Conservation (phyloP, 257 asterid genomes). For the Solanum dulcamara region DNA sequence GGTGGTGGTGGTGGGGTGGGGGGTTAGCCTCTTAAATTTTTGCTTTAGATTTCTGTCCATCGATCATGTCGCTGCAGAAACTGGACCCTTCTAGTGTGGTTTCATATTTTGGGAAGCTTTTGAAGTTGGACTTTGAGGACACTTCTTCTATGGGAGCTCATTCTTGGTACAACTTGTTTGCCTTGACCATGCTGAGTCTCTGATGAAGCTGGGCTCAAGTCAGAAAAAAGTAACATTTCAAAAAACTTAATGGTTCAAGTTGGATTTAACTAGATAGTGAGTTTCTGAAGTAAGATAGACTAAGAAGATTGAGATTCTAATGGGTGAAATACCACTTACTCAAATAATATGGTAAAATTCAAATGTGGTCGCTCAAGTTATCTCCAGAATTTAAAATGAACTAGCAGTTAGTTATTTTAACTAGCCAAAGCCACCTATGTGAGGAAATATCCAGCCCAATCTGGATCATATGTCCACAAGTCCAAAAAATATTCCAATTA, state of each 20-base stretch:
- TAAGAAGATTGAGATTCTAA: background rate
- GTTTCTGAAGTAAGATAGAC: background rate
- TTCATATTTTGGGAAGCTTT: background rate
- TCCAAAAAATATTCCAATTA: background rate
- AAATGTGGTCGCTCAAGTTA: too few relatives aligned
- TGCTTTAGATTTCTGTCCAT: background rate
- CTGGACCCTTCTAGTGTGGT: background rate
- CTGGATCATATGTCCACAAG: background rate
- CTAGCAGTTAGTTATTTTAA: background rate
- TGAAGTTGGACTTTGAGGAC: background rate
- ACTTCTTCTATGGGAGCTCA: background rate
- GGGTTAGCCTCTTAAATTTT: background rate
- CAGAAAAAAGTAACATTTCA: background rate
- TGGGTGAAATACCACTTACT: background rate
- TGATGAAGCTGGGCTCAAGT: background rate
- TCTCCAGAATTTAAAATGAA: background rate
- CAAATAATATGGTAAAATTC: background rate
- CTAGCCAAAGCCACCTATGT: background rate
- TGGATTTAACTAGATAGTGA: background rate
- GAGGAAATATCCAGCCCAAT: background rate
- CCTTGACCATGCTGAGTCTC: background rate
- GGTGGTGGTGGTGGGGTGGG: background rate
- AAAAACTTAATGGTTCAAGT: background rate
- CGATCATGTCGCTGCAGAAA: background rate
- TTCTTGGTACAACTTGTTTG: background rate